phyloP scores from a whole-genome alignment of 208 protist genomes.

The Trypanosoma platydactyli region DNA sequence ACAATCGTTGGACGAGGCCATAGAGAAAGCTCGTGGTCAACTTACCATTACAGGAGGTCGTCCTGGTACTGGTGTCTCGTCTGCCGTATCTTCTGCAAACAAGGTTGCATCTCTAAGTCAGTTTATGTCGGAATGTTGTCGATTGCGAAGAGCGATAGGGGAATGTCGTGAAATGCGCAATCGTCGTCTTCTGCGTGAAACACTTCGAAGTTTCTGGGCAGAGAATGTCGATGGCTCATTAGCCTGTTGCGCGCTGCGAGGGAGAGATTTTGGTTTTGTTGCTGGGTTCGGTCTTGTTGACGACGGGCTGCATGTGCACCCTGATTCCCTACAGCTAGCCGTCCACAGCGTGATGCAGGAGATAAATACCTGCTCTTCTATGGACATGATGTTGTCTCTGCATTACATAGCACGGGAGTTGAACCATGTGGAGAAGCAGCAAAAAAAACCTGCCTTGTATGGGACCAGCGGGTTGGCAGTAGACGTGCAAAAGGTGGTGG shows the following conservation, averaged over 20 bases:
- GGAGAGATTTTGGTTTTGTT: slow-evolving; percentile 72
- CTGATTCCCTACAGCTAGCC: slow-evolving; percentile 36
- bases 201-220: slow-evolving; percentile 55
- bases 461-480: not conserved
- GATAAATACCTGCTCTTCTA: slow-evolving; percentile 34
- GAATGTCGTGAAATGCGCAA: slow-evolving; percentile 26
- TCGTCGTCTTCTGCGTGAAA: slow-evolving; percentile 38
- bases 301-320: slow-evolving; percentile 43
- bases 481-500: not conserved
- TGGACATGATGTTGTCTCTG: slow-evolving; percentile 51
- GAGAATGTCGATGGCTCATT: slow-evolving; percentile 55
- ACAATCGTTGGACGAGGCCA: slow-evolving; percentile 14
- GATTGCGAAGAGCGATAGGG: slow-evolving; percentile 43
- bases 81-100: not conserved
- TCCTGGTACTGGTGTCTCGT: not conserved
- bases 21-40: slow-evolving; percentile 14
- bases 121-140: slow-evolving; percentile 61
- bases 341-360: slow-evolving; percentile 37
- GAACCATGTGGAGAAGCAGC: slow-evolving; percentile 30
- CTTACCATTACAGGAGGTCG: not conserved
- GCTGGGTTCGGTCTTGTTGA: slow-evolving; percentile 63
- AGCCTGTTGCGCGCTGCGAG: slow-evolving; percentile 47
- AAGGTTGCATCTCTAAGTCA: slow-evolving; percentile 44
- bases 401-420: slow-evolving; percentile 71
- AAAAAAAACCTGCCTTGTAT: not conserved